Percentiles rank a stretch among this genome's conserved stretches.
Evolutionary conservation across 2,329 filamentous ascomycete genomes (phyloP).

Genomic region (Sporothrix variecibatus): DNA sequence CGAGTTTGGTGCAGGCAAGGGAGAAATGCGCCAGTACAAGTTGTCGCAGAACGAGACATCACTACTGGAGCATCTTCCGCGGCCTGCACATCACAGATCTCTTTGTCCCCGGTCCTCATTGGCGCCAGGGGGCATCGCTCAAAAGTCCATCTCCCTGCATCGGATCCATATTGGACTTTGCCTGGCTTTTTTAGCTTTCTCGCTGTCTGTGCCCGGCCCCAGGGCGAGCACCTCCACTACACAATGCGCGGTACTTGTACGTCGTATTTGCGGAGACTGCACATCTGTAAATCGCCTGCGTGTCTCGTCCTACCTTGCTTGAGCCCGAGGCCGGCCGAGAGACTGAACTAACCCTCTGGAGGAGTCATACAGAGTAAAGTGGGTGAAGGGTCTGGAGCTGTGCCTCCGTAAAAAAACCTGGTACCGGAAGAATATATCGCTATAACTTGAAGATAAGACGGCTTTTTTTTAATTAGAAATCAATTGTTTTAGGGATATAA

Average conservation of each 20-base stretch:
- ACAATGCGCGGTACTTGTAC: neutral
- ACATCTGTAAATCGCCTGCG: neutral
- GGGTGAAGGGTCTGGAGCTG: too few species aligned
- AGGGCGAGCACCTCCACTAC: neutral
- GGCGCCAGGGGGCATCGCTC: neutral
- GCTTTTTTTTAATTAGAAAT: too few species aligned
- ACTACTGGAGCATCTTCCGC: neutral
- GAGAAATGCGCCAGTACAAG: neutral
- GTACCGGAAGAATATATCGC: too few species aligned
- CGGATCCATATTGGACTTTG: neutral
- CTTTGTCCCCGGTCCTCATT: neutral
- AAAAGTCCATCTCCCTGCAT: neutral
- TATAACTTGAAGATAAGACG: too few species aligned
- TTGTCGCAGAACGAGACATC: neutral
- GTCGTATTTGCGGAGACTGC: neutral
- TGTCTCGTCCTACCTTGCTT: slow-evolving; percentile 5
- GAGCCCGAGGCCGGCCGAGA: neutral
- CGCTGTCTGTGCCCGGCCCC: neutral
- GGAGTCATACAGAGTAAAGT: neutral
- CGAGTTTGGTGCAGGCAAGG: neutral
- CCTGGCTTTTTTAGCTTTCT: neutral
- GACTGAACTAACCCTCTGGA: neutral
- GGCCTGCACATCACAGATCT: neutral
- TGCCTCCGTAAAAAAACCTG: too few species aligned
- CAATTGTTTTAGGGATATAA: too few species aligned